A percentile compares a stretch with the other conserved stretches of the same genome.
These are phyloP conservation scores for Eucalyptus microcorys DNA, from an alignment of 345 rosid genomes.

Conservation along the genomic window DNA sequence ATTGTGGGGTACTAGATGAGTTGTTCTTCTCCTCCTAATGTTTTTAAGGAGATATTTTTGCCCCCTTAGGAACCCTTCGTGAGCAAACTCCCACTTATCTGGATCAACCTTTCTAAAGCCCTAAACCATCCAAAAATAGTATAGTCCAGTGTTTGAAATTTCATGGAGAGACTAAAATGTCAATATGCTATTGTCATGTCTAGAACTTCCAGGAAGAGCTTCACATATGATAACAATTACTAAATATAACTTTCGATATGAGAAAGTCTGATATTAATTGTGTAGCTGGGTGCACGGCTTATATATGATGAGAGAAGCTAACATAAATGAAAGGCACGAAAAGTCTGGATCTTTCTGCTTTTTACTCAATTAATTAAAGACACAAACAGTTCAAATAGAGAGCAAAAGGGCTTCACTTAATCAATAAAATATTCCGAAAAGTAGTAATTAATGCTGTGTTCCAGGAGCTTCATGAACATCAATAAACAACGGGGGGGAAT, in stretches of 20 bases:
- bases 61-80: slow-evolving; percentile 56
- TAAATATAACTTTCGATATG: neutral
- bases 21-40: slow-evolving; percentile 59
- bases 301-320: neutral
- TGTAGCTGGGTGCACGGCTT: neutral
- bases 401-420: neutral
- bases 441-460: neutral
- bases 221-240: neutral
- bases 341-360: neutral
- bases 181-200: neutral
- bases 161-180: neutral
- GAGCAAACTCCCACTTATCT: slow-evolving; percentile 72
- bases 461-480: neutral
- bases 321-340: neutral
- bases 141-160: neutral
- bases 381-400: neutral
- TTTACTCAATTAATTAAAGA: neutral
- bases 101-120: slow-evolving; percentile 97
- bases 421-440: neutral
- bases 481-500: neutral
- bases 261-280: neutral
- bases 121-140: slow-evolving; percentile 25
- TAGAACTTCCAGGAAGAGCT: neutral
- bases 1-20: neutral
- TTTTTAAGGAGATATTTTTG: slow-evolving; percentile 57